A percentile compares a stretch with the other conserved stretches of the same genome.
Conservation (phyloP, 768 basidiomycete genomes). For the Trametes gibbosa region DNA sequence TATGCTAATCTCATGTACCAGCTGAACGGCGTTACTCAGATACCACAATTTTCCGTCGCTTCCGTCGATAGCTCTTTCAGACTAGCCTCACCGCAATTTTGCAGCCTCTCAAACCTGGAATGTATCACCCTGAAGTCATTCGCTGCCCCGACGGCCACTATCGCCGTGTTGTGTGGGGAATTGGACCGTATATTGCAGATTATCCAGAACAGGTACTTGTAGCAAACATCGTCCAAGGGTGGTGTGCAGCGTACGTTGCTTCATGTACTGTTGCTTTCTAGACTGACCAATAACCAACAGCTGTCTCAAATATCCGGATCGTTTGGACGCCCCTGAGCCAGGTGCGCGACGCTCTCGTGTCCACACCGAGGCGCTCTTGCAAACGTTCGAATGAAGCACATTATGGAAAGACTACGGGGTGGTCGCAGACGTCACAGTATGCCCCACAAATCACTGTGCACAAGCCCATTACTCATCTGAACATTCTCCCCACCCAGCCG, state of each 20-base stretch:
- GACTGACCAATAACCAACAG: too few species aligned
- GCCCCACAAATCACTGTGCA: too few species aligned
- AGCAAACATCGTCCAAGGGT: constrained; percentile 19
- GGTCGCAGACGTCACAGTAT: constrained; percentile 13
- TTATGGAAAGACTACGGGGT: constrained; percentile 18
- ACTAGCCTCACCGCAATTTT: background rate
- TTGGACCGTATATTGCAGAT: constrained; percentile 32
- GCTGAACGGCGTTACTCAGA: background rate
- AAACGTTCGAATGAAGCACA: background rate
- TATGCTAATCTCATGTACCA: background rate
- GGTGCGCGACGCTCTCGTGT: background rate
- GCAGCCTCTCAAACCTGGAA: background rate
- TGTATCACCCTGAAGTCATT: constrained; percentile 7
- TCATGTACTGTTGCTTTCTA: background rate
- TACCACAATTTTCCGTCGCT: background rate
- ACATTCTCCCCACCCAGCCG: background rate
- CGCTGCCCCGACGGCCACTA: constrained; percentile 28
- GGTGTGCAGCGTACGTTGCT: constrained; percentile 18
- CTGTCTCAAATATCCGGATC: too few species aligned
- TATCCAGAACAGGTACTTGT: constrained; percentile 31
- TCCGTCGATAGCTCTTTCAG: background rate
- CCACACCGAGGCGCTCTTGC: constrained; percentile 7
- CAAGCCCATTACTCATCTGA: too few species aligned
- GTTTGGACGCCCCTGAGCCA: background rate
- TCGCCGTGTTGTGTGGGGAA: constrained; percentile 25